These are phyloP conservation scores for Aureobasidium pullulans DNA, from an alignment of 2,329 filamentous ascomycete species.

Conservation along the genomic window DNA sequence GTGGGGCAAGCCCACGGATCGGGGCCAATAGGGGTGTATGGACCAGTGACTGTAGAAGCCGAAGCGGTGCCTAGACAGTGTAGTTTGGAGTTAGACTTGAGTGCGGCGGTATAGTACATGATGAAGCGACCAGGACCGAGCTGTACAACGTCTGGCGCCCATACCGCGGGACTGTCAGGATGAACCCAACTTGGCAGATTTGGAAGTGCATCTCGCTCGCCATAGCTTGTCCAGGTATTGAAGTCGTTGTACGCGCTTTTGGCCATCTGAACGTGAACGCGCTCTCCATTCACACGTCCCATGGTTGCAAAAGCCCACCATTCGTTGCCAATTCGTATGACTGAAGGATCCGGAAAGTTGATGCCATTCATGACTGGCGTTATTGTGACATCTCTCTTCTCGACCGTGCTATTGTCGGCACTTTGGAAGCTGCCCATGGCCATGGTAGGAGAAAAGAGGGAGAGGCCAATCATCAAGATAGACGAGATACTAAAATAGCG, in stretches of 20 bases:
- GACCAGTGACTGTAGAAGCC: slow-evolving; percentile 20
- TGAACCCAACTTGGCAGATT: slow-evolving; percentile 24
- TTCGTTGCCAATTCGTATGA: slow-evolving; percentile 25
- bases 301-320: slow-evolving; percentile 31
- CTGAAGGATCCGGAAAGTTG: slow-evolving; percentile 26
- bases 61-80: slow-evolving; percentile 25
- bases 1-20: slow-evolving; percentile 23
- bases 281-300: slow-evolving; percentile 17
- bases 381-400: neutral
- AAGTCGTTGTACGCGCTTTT: slow-evolving; percentile 25
- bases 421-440: neutral
- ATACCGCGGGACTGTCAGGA: slow-evolving; percentile 19
- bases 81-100: slow-evolving; percentile 13
- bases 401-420: neutral
- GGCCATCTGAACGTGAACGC: slow-evolving; percentile 29
- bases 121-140: slow-evolving; percentile 21
- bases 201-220: slow-evolving; percentile 26
- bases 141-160: slow-evolving; percentile 29
- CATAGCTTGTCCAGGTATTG: slow-evolving; percentile 21
- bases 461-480: neutral
- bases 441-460: neutral
- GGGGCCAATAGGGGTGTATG: slow-evolving; percentile 21
- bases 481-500: neutral
- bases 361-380: slow-evolving; percentile 9
- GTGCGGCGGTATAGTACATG: slow-evolving; percentile 24